Percentiles rank a stretch among this genome's conserved stretches.
These are phyloP conservation scores for Aspergillus alliaceus DNA, from an alignment of 2,329 filamentous ascomycete species.

Conservation along the genomic window DNA sequence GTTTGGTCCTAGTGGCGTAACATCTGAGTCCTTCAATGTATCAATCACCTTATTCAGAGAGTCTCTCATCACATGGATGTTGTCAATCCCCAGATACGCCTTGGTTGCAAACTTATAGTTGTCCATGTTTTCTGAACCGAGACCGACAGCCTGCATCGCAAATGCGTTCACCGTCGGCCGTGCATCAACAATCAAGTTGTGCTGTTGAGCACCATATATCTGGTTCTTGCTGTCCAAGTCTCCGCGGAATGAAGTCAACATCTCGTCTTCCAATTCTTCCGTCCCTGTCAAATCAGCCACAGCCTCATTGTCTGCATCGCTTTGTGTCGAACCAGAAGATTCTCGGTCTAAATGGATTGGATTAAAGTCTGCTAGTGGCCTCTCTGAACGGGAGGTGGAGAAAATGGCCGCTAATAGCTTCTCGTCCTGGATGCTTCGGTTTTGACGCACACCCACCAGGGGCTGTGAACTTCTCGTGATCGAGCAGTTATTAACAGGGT, in stretches of 20 bases:
- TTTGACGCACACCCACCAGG: constrained; percentile 78
- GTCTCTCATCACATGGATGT: constrained; percentile 96
- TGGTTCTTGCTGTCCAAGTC: constrained; percentile 63
- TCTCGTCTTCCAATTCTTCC: constrained; percentile 68
- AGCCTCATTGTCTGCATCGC: constrained; percentile 41
- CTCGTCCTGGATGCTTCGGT: constrained; percentile 93
- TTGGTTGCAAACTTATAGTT: constrained; percentile 92
- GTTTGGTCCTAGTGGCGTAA: constrained; percentile 78
- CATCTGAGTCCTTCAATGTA: constrained; percentile 86
- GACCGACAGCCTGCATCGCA: constrained; percentile 88
- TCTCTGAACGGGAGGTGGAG: constrained; percentile 62
- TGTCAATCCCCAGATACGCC: constrained; percentile 92
- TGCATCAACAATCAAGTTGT: constrained; percentile 93
- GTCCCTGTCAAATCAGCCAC: constrained; percentile 59
- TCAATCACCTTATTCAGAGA: constrained; percentile 87
- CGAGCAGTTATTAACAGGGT: constrained; percentile 93
- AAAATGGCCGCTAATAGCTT: constrained; percentile 91
- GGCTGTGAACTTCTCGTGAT: constrained; percentile 95
- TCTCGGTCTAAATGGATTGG: constrained; percentile 43
- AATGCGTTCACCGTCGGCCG: constrained; percentile 91
- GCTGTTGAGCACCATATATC: constrained; percentile 88
- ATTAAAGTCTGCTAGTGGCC: constrained; percentile 41
- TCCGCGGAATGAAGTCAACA: constrained; percentile 56
- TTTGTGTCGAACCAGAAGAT: constrained; percentile 50
- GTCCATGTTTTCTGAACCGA: constrained; percentile 97